Base-by-base conservation (phyloP, 2,329 filamentous ascomycete genomes). In the Dothistroma pini region DNA sequence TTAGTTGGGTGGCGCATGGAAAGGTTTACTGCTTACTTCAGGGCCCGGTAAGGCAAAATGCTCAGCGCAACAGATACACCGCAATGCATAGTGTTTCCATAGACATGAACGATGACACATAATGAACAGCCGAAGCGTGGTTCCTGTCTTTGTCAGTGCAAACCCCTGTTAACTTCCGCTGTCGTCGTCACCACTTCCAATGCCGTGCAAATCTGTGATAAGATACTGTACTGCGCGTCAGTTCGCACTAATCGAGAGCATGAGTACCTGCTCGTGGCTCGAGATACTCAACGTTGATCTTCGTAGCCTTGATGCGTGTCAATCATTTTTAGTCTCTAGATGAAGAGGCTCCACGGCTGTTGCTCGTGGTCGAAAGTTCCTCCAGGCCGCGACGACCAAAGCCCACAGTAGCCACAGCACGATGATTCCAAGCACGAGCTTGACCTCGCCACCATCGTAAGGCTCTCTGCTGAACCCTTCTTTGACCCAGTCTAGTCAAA, bases 371-470 rank as follows among this genome's bases (percentile, higher is more conserved):
- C 58, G 64, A 38, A 64, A 44, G 48, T 60, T 61, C 48, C 67
- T 59, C 64, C 67, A 68, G 1, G 68, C 3, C 16, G 59, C 66
- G 10, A 71, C 47, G 7, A 65, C 70, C 22, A 67, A 11, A 11
- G 71, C 57, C 70, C 70, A 71, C 4, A 71, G 56, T 9, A 72
- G 48, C 31, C 67, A 52, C 50, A 70, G 35, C 10, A 62, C 59
- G 16, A 66, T 64, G 31, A 66, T 56, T 7, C 66, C 66, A 19
- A 73, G 61, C 10, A 72, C 68, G 38, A 70, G 22, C 56, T 63
- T 64, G 29, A 71, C 65, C 58, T 73, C 70, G 7, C 62, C 68
- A 34, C 63, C 70, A 63, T 73, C 71, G 53, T 70, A 68, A 29
- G 71, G 71, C 63, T 68, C 70, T 57, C 61, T 59, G 14, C 57